Evolutionary conservation across 2,329 filamentous ascomycete genomes (phyloP).

Genomic region (Hyphodiscus sp.): DNA sequence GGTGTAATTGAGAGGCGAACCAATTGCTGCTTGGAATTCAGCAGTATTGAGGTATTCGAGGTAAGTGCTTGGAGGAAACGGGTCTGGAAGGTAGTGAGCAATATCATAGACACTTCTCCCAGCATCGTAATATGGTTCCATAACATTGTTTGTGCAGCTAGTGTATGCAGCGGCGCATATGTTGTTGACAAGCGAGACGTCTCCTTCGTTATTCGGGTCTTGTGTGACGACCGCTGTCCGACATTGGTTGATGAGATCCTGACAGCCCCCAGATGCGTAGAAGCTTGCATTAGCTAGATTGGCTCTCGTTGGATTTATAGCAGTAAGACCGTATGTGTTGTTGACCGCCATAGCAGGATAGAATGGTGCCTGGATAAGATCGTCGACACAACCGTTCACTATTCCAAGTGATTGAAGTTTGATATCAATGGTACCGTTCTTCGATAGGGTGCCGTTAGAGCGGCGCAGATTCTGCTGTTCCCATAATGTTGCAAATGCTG

Average conservation of each 20-base stretch:
- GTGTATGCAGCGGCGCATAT: slow-evolving; percentile 30
- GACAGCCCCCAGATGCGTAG: slow-evolving; percentile 44
- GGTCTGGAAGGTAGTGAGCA: slow-evolving; percentile 37
- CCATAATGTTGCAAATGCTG: slow-evolving; percentile 52
- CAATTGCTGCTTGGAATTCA: slow-evolving; percentile 53
- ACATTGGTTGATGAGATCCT: slow-evolving; percentile 46
- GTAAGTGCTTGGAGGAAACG: slow-evolving; percentile 58
- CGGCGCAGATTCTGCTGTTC: slow-evolving; percentile 56
- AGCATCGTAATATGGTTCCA: slow-evolving; percentile 29
- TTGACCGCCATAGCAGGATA: slow-evolving; percentile 52
- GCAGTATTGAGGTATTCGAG: slow-evolving; percentile 58
- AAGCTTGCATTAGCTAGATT: slow-evolving; percentile 40
- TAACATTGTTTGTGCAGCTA: slow-evolving; percentile 30
- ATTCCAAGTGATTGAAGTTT: slow-evolving; percentile 60
- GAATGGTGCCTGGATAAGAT: slow-evolving; percentile 51
- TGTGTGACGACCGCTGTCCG: slow-evolving; percentile 33
- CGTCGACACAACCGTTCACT: slow-evolving; percentile 65
- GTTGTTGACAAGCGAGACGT: slow-evolving; percentile 29
- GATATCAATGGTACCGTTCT: slow-evolving; percentile 49
- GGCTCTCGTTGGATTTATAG: slow-evolving; percentile 46
- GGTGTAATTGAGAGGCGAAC: slow-evolving; percentile 56
- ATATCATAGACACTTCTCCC: slow-evolving; percentile 33
- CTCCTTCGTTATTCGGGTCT: slow-evolving; percentile 38
- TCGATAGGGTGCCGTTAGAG: slow-evolving; percentile 41
- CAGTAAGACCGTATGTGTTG: slow-evolving; percentile 59